Evolutionary conservation across 2,329 filamentous ascomycete species (phyloP), one percentile per base, ranked within the genome.

Genomic region (Ophiocordyceps camponoti-leonardi): DNA sequence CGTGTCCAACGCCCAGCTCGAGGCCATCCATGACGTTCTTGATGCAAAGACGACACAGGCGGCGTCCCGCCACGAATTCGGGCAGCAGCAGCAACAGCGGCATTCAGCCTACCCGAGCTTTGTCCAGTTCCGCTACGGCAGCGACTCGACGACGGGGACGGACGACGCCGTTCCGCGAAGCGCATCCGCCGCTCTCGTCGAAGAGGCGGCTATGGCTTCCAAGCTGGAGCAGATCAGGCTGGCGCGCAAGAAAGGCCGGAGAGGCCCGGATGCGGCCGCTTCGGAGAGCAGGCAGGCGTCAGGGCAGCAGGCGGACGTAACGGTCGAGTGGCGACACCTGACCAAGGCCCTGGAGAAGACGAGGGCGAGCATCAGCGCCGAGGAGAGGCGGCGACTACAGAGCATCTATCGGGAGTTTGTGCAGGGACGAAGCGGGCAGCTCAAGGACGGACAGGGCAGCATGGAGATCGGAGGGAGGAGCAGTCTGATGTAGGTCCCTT

Each of bases 371-470:
- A 93, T 96, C 53, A 86, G 83, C 57, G 68, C 70, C 3, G 75
- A 86, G 48, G 92, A 98, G 65, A 75, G 79, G 54, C 71, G 67
- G 49, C 69, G 90, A 48, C 63, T 98, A 52, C 72, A 77, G 55
- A 76, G 75, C 39, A 95, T 98, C 49, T 98, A 98, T 59, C 71
- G 73, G 16, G 92, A 98, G 65, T 98, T 98, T 68, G 81, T 95
- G 0, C 84, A 86, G 4, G 88, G 87, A 0, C 73, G 92, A 53
- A 94, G 88, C 61, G 92, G 92, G 8, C 88, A 96, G 67, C 87
- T 98, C 86, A 86, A 81, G 49, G 90, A 83, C 62, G 92, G 92
- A 2, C 86, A 96, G 63, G 87, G 84, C 0, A 84, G 83, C 47
- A 93, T 81, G 61, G 92, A 96, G 64, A 79, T 98, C 64, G 92